phyloP scores from a whole-genome alignment of 78 protist species.

The Guillardia theta region DNA sequence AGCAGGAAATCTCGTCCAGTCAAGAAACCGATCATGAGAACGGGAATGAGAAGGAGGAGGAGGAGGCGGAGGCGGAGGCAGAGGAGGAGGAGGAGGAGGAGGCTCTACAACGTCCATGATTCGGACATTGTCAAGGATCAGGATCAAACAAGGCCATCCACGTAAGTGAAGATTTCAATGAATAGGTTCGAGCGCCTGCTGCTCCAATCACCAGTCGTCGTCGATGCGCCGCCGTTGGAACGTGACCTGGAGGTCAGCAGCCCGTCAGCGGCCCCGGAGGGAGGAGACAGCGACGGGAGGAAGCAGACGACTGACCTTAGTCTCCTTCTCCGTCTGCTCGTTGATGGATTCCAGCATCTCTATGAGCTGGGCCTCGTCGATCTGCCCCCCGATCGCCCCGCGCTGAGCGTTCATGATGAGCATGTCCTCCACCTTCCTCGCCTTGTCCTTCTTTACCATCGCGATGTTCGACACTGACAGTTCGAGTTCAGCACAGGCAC shows the following conservation, averaged over 20 bases:
- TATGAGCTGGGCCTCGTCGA: not conserved
- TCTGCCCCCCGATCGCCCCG: not conserved
- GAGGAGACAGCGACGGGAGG: too few relatives aligned
- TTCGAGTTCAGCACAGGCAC: not conserved
- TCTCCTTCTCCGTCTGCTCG: not conserved
- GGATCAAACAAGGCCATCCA: not conserved
- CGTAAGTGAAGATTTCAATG: not conserved
- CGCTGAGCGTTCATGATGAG: conserved; percentile 40
- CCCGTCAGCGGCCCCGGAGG: too few relatives aligned
- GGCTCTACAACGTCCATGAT: too few relatives aligned
- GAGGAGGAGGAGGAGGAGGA: too few relatives aligned
- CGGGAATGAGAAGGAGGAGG: not conserved
- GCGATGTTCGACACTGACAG: conserved; percentile 26
- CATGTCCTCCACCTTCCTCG: conserved; percentile 43
- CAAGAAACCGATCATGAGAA: not conserved
- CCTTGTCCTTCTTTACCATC: conserved; percentile 49
- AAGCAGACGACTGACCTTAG: too few relatives aligned
- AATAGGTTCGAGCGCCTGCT: too few relatives aligned
- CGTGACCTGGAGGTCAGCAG: too few relatives aligned
- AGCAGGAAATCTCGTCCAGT: not conserved
- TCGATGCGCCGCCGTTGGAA: not conserved
- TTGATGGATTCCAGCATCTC: conserved; percentile 28
- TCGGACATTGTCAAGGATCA: not conserved
- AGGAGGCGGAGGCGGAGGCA: too few relatives aligned
- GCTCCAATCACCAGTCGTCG: not conserved